Evolutionary conservation across 2,329 filamentous ascomycete species (phyloP).

Genomic region (Aspergillus sp.): DNA sequence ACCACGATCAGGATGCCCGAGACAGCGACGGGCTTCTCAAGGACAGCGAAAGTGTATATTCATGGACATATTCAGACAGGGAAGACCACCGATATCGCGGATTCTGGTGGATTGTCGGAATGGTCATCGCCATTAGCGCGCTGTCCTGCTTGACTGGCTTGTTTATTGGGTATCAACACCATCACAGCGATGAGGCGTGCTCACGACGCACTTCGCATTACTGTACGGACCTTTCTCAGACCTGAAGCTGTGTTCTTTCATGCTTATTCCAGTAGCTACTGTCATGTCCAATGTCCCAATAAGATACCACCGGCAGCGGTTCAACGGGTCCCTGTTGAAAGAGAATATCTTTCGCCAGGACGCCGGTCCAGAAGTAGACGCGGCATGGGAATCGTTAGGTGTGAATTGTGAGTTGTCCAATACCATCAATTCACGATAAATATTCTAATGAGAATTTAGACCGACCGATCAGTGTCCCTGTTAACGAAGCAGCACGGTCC

Average conservation of each 20-base stretch:
- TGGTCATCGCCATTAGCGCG: conserved; percentile 15
- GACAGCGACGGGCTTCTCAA: conserved; percentile 6
- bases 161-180: conserved; percentile 12
- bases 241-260: too few species aligned
- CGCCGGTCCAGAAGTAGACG: conserved; percentile 55
- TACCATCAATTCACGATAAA: too few species aligned
- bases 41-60: background rate
- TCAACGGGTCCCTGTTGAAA: conserved; percentile 59
- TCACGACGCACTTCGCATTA: conserved; percentile 24
- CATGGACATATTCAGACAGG: background rate
- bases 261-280: conserved; percentile 25
- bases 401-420: conserved; percentile 44
- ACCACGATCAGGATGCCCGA: background rate
- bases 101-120: conserved; percentile 9
- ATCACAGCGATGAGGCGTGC: conserved; percentile 23
- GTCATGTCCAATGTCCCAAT: conserved; percentile 43
- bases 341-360: conserved; percentile 55
- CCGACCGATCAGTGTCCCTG: conserved; percentile 50
- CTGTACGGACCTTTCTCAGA: conserved; percentile 16
- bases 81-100: background rate
- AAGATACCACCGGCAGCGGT: conserved; percentile 43
- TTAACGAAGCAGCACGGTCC: conserved; percentile 50
- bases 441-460: conserved; percentile 30
- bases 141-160: conserved; percentile 23
- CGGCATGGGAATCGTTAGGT: conserved; percentile 56